A percentile compares a stretch with the other conserved stretches of the same genome.
Evolutionary conservation across 208 protist genomes (phyloP).

Genomic region (Wallacemonas sp.): DNA sequence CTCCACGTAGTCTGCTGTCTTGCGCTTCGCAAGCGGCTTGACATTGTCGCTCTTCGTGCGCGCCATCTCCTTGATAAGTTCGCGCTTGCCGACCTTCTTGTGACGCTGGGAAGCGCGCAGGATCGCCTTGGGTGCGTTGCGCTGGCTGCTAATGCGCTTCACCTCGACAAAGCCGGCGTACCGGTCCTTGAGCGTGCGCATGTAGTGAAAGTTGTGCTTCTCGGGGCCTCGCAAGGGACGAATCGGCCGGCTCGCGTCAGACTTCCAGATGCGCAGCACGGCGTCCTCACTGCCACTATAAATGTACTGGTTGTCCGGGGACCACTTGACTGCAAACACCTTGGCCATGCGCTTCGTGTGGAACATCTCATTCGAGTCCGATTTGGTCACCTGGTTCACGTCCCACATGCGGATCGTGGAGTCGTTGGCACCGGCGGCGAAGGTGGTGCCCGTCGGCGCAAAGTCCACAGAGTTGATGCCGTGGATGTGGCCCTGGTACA

Average conservation of each 20-base stretch:
- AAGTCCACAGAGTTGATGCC: conserved; percentile 96
- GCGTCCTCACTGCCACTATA: conserved; percentile 97
- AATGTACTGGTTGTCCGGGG: conserved; percentile 94
- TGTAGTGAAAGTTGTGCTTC: conserved; percentile 94
- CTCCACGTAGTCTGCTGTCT: conserved; percentile 85
- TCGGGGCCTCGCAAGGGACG: conserved; percentile 88
- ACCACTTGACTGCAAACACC: conserved; percentile 93
- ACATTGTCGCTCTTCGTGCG: conserved; percentile 76
- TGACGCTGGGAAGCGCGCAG: conserved; percentile 52
- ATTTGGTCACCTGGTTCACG: conserved; percentile 83
- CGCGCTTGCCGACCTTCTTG: conserved; percentile 81
- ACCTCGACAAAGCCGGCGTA: conserved; percentile 90
- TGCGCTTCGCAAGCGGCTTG: conserved; percentile 85
- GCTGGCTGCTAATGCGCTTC: conserved; percentile 86
- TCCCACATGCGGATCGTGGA: conserved; percentile 96
- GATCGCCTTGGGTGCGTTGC: conserved; percentile 88
- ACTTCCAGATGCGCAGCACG: conserved; percentile 97
- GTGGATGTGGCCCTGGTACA: conserved; percentile 96
- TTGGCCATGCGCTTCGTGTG: conserved; percentile 99
- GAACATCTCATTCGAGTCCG: conserved; percentile 95
- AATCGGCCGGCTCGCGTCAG: conserved; percentile 90
- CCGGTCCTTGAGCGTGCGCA: conserved; percentile 85
- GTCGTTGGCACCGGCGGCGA: conserved; percentile 96
- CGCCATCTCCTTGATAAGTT: conserved; percentile 87
- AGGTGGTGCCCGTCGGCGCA: conserved; percentile 95